Conservation (phyloP, 2,329 filamentous ascomycete genomes). For the Fusarium odoratissimum region DNA sequence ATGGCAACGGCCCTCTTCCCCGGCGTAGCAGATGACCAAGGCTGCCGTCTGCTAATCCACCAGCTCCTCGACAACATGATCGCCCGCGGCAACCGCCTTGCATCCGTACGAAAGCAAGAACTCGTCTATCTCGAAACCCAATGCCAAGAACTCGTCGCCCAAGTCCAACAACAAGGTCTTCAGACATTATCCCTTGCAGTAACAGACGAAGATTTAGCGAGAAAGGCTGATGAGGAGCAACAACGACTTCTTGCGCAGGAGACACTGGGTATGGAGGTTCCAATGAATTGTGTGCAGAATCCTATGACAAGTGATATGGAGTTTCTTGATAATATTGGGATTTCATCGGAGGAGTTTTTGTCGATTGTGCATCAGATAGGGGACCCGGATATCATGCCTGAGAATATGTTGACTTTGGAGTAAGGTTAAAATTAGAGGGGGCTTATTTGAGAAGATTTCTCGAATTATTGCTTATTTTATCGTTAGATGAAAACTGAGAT, state of each 20-base stretch:
- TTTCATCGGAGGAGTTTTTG: slow-evolving; percentile 54
- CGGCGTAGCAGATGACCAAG: slow-evolving; percentile 41
- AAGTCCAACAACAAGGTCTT: slow-evolving; percentile 44
- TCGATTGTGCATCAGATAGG: slow-evolving; percentile 53
- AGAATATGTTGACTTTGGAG: slow-evolving; percentile 37
- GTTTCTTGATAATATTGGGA: slow-evolving; percentile 52
- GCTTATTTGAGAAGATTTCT: accelerated
- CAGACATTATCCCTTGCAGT: slow-evolving; percentile 39
- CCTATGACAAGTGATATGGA: slow-evolving; percentile 43
- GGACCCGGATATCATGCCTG: slow-evolving; percentile 36
- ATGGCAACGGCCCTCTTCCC: slow-evolving; percentile 54
- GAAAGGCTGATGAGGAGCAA: slow-evolving; percentile 5
- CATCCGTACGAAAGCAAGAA: slow-evolving; percentile 49
- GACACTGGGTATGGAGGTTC: not conserved
- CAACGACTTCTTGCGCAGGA: slow-evolving; percentile 1
- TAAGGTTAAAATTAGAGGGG: not conserved
- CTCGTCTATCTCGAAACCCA: slow-evolving; percentile 46
- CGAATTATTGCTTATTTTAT: no score
- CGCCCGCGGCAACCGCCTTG: slow-evolving; percentile 49
- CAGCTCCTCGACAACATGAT: slow-evolving; percentile 52
- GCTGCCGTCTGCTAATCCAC: slow-evolving; percentile 36
- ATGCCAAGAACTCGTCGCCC: slow-evolving; percentile 43
- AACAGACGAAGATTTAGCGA: slow-evolving; percentile 16
- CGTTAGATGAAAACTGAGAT: no score
- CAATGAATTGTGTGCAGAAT: slow-evolving; percentile 9